Evolutionary conservation across 2,329 filamentous ascomycete genomes (phyloP).

Genomic region (Monilinia laxa): DNA sequence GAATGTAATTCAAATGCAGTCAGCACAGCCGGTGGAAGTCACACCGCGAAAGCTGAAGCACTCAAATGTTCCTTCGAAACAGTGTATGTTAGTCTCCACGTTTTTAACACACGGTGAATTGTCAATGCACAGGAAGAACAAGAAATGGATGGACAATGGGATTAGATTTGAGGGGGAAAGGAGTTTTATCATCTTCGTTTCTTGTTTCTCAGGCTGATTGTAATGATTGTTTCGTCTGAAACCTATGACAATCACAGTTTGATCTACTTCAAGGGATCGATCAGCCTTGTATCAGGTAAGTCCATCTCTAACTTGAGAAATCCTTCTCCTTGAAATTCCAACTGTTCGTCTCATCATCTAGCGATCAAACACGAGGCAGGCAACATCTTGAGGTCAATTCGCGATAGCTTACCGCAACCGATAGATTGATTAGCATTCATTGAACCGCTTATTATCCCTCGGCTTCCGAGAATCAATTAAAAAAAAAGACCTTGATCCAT

Average conservation of each 20-base stretch:
- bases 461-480: neutral
- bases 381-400: neutral
- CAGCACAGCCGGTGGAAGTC: constrained; percentile 2
- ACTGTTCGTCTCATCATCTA: constrained; percentile 11
- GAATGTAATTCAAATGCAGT: constrained; percentile 4
- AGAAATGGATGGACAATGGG: too few relatives aligned
- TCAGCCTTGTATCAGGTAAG: too few relatives aligned
- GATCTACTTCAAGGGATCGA: neutral
- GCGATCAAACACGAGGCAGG: constrained; percentile 11
- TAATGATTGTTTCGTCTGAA: constrained; percentile 15
- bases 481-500: neutral
- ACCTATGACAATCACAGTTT: neutral
- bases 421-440: neutral
- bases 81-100: neutral
- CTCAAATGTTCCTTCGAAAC: constrained; percentile 13
- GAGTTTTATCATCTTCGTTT: neutral
- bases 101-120: constrained; percentile 6
- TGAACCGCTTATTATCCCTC: neutral
- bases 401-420: neutral
- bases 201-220: constrained; percentile 11
- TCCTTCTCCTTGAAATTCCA: neutral
- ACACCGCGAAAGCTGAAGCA: neutral
- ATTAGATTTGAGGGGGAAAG: too few relatives aligned
- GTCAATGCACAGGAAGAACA: constrained; percentile 1
- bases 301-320: too few relatives aligned